Evolutionary conservation across 192 early-diverging fungal genomes (phyloP), one percentile per base, ranked within the genome.

Genomic region (Lunasporangiospora selenospora): DNA sequence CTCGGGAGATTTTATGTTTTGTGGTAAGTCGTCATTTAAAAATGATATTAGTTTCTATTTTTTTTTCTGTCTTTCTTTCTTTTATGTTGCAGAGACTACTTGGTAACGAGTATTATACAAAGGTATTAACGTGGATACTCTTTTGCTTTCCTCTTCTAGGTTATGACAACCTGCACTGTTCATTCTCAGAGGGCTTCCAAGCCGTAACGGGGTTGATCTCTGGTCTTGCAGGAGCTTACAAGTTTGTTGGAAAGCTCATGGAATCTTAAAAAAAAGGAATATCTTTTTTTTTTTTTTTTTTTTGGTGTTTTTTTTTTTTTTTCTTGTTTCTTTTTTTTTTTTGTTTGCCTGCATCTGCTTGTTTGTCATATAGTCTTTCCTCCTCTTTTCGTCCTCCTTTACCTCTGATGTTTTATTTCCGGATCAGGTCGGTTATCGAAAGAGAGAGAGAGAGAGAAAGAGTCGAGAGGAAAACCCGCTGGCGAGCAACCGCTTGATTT

Each of bases 1-100:
- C 15, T 26, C 77, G 16, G 83, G 85, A 55, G 93, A 94, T 69
- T 83, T 83, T 53, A 50, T 85, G 18, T 94, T 94, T 75, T 93
- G 91, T 82, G 81, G 84, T 82, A 80, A 67, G 84, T 58, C 61
- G 13, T 45, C 7, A 19, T 50, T 8, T 58, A 30, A 12, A 11
- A 24, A 48, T 48, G 42, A 48, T 45, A 23, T 59, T 29, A 31
- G 23, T 40, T 43, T 65, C 54, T 46, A 34, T 38, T 53, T 39
- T 54, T 61, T 47, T 43, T 34, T 29, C 39, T 36, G 16, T 51
- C 13, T 51, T 43, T 55, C 19, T 43, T 30, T 58, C 4, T 23
- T 44, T 53, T n/a, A n/a, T n/a, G n/a, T n/a, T n/a, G n/a, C n/a
- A n/a, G n/a, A n/a, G n/a, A n/a, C n/a, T n/a, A n/a, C n/a, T n/a